Percentiles rank a stretch among this genome's conserved stretches.
Evolutionary conservation across 257 asterid species (phyloP).

Genomic region (Plantago ovata): DNA sequence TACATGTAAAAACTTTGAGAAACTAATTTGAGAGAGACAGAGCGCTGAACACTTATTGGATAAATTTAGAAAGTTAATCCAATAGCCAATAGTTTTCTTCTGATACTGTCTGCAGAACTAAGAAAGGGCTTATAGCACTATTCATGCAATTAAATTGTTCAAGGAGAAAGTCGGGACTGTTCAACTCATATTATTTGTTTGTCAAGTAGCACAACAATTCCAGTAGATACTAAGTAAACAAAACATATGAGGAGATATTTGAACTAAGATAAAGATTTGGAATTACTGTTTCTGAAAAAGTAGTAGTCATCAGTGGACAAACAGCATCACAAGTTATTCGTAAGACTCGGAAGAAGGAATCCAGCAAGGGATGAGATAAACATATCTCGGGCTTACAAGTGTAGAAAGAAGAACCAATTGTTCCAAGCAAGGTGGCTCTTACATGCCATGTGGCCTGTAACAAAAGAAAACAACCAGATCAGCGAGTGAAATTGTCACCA

Average conservation of each 20-base stretch:
- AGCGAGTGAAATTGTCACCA: constrained; percentile 5
- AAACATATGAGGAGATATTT: background rate
- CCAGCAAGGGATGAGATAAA: constrained; percentile 71
- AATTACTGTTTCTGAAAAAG: constrained; percentile 79
- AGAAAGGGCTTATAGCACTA: too few relatives aligned
- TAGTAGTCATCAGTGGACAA: constrained; percentile 78
- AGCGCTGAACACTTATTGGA: too few relatives aligned
- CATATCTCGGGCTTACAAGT: constrained; percentile 60
- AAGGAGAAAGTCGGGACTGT: too few relatives aligned
- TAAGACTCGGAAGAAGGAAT: constrained; percentile 75
- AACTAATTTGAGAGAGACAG: too few relatives aligned
- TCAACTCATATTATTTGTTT: too few relatives aligned
- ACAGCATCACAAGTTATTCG: constrained; percentile 78
- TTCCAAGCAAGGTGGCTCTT: constrained; percentile 87
- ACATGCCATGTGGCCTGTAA: constrained; percentile 97
- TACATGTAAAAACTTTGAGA: too few relatives aligned
- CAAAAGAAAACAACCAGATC: background rate
- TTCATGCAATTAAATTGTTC: too few relatives aligned
- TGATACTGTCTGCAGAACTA: too few relatives aligned
- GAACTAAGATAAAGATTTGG: constrained; percentile 22
- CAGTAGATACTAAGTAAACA: too few relatives aligned
- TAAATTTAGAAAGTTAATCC: too few relatives aligned
- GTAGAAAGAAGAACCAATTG: constrained; percentile 82
- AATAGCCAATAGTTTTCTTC: too few relatives aligned
- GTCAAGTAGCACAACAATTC: too few relatives aligned